Percentiles rank a stretch among this genome's conserved stretches.
Evolutionary conservation across 306 rosid species (phyloP).

Genomic region (Vachellia collinsii): DNA sequence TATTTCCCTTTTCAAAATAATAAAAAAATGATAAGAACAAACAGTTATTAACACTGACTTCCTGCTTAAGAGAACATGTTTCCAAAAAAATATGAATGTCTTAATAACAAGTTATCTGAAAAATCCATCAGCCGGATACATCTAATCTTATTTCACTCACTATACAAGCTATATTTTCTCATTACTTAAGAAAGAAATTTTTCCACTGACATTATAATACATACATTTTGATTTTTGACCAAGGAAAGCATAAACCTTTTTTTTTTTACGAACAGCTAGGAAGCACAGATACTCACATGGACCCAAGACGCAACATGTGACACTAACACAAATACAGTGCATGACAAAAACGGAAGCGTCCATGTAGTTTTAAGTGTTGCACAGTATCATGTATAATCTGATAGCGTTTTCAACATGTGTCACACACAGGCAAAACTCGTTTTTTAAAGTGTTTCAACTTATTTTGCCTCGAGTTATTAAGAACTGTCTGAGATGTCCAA

Average conservation of each 20-base stretch:
- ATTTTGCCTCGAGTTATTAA: neutral
- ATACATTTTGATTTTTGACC: neutral
- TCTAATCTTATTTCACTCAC: neutral
- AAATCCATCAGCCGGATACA: constrained; percentile 11
- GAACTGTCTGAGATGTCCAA: neutral
- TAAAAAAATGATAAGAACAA: neutral
- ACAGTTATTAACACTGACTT: neutral
- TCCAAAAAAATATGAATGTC: neutral
- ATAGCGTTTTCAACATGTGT: neutral
- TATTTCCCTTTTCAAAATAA: neutral
- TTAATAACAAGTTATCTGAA: neutral
- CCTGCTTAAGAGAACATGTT: neutral
- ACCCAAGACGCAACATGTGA: neutral
- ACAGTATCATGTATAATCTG: neutral
- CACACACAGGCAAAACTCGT: neutral
- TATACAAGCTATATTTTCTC: constrained; percentile 4
- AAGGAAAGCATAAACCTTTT: neutral
- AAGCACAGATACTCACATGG: neutral
- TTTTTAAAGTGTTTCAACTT: neutral
- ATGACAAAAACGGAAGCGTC: neutral
- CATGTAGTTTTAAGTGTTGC: neutral
- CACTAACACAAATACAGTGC: neutral
- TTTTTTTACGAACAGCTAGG: neutral
- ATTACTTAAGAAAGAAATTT: neutral
- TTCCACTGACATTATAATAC: neutral